A percentile compares a stretch with the other conserved stretches of the same genome.
Evolutionary conservation across 1,139 yeast genomes (phyloP).

Genomic region (Kazachstania sp.): DNA sequence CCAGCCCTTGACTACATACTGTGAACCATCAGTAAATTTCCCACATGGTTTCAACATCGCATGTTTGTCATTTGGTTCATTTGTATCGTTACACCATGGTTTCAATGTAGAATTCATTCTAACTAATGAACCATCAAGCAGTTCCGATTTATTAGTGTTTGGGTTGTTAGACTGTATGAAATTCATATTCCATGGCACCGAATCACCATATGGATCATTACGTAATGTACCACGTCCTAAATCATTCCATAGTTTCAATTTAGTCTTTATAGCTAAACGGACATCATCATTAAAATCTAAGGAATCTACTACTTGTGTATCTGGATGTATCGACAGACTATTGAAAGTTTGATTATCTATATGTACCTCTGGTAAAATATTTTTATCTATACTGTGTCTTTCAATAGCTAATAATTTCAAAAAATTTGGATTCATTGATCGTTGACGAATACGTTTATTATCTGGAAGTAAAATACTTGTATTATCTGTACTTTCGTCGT

Average conservation of each 20-base stretch:
- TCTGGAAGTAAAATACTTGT: conserved; percentile 11
- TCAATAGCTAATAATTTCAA: conserved; percentile 26
- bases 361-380: conserved; percentile 24
- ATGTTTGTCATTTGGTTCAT: conserved; percentile 7
- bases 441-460: conserved; percentile 21
- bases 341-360: conserved; percentile 25
- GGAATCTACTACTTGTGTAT: conserved; percentile 12
- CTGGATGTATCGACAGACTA: conserved; percentile 15
- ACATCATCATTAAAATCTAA: conserved; percentile 16
- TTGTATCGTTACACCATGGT: conserved; percentile 18
- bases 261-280: conserved; percentile 26
- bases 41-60: conserved; percentile 29
- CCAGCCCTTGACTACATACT: conserved; percentile 32
- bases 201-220: conserved; percentile 23
- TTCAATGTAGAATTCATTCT: conserved; percentile 24
- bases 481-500: too few species aligned
- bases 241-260: conserved; percentile 29
- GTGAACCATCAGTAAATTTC: conserved; percentile 18
- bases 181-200: conserved; percentile 21
- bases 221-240: conserved; percentile 16
- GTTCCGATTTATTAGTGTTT: background rate
- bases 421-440: conserved; percentile 24
- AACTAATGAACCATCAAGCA: conserved; percentile 17
- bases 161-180: conserved; percentile 11
- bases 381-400: conserved; percentile 17